Conservation (phyloP, 257 asterid genomes). For the Linaria vulgaris region DNA sequence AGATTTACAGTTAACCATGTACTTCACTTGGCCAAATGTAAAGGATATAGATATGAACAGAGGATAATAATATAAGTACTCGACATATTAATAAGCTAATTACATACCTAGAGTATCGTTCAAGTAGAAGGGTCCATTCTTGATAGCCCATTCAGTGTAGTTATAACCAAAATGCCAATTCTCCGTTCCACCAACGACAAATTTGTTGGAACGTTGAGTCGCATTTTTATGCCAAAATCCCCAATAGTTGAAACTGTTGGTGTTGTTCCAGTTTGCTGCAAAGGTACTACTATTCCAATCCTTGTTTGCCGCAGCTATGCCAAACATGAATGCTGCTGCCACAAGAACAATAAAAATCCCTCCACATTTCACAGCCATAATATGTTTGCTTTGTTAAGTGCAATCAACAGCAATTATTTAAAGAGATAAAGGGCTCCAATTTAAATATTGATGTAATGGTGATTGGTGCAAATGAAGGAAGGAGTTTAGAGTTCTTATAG, state of each 20-base stretch:
- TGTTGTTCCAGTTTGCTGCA: conserved; percentile 35
- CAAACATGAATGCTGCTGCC: conserved; percentile 26
- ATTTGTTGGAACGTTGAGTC: conserved; percentile 27
- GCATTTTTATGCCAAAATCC: conserved; percentile 11
- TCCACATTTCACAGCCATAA: conserved; percentile 31
- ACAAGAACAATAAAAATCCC: conserved; percentile 22
- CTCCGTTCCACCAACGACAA: conserved; percentile 49
- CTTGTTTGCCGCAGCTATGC: conserved; percentile 38
- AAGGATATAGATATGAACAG: too few relatives aligned
- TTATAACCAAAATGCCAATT: conserved; percentile 55
- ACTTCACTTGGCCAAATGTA: too few relatives aligned
- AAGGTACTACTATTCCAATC: conserved; percentile 34
- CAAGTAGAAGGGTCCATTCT: conserved; percentile 44
- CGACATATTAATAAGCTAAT: background rate
- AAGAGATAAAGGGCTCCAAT: background rate
- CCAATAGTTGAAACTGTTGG: background rate
- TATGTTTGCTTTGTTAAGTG: background rate
- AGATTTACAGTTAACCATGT: background rate
- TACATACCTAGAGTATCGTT: conserved; percentile 47
- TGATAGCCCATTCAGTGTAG: conserved; percentile 56
- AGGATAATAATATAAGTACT: too few relatives aligned
- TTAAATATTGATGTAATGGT: conserved; percentile 9
- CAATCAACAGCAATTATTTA: background rate
- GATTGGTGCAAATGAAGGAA: conserved; percentile 11
- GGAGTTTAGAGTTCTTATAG: conserved; percentile 27